Base-by-base conservation (phyloP, 352 stramenopile species). In the Blastocystis sp. region DNA sequence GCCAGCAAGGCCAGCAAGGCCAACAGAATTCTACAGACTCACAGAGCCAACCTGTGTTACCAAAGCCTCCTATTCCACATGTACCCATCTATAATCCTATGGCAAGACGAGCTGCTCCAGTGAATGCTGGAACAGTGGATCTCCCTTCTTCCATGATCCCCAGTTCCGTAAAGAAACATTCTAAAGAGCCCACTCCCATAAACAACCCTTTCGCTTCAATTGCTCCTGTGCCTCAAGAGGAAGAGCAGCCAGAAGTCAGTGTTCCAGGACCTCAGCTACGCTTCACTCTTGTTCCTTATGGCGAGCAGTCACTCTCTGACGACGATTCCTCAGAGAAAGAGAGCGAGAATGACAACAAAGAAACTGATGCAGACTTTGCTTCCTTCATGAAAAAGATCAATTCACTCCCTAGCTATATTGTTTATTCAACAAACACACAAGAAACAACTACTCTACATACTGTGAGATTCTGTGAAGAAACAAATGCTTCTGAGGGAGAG, bases 221-320 rank as follows among this genome's bases (percentile, higher is more conserved):
- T 15, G 9, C 43, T 13, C 56, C 15, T 13, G 37, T 43, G 39
- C 23, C 73, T 2, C n/a, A 34, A 41, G 26, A 54, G 54, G 53
- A 84, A 37, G 34, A 66, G 54, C 53, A 84, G 23, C 6, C 3
- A 11, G 23, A 66, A 18, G 11, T 50, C 0, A 43, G 20, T 13
- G 73, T 69, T 37, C 73, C 73, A n/a, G 73, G 73, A 68, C 73
- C 73, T 20, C 15, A 84, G 39, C 53, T 84, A 37, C 73, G 73
- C 34, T 84, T 84, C 56, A 66, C 47, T 9, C 73, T 84, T 15
- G 73, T 84, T 68, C 73, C 73, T 9, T 84, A 84, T 50, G 73
- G 50, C 29, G 29, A 34, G 1, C 29, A 34, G 29, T 34, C 29
- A 34, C 29, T 34, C 29, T 34, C 29, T 34, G 29, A 34, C 29